Conservation (phyloP, 1,284 basidiomycete species). For the Tausonia pullulans region DNA sequence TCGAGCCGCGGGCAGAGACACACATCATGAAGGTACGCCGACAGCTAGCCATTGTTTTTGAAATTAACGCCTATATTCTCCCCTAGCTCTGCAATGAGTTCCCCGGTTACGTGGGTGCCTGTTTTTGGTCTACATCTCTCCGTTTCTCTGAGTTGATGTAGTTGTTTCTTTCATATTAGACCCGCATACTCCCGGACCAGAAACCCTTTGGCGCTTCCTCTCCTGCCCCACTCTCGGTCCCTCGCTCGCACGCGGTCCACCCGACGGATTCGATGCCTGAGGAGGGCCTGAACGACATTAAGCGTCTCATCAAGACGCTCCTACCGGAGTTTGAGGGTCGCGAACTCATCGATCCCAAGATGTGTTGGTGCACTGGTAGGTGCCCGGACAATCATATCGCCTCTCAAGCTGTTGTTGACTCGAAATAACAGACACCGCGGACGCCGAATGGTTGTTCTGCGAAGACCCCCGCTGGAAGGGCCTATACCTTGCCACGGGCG, state of each 20-base stretch:
- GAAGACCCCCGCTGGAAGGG: constrained; percentile 26
- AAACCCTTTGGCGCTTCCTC: constrained; percentile 21
- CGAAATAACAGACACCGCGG: constrained; percentile 23
- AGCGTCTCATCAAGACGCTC: constrained; percentile 23
- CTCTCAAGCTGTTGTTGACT: too few relatives aligned
- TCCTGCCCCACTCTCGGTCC: constrained; percentile 25
- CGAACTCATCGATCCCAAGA: constrained; percentile 24
- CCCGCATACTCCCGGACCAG: constrained; percentile 17
- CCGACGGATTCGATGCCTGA: constrained; percentile 30
- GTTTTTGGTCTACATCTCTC: not conserved
- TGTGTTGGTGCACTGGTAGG: constrained; percentile 30
- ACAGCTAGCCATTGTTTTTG: too few relatives aligned
- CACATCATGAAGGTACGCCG: constrained; percentile 16
- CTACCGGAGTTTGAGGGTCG: constrained; percentile 25
- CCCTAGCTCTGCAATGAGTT: constrained; percentile 25
- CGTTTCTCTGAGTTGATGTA: not conserved
- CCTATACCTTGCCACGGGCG: constrained; percentile 28
- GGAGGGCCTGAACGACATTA: constrained; percentile 22
- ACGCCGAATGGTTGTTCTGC: constrained; percentile 26
- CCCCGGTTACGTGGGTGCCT: not conserved
- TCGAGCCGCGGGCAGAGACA: constrained; percentile 13
- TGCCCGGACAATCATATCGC: not conserved
- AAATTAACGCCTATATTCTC: constrained; percentile 12
- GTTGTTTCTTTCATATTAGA: constrained; percentile 5
- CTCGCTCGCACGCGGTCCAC: constrained; percentile 30